These are phyloP conservation scores for Suhomyces canberraensis DNA, from an alignment of 805 yeast species.

Conservation along the genomic window DNA sequence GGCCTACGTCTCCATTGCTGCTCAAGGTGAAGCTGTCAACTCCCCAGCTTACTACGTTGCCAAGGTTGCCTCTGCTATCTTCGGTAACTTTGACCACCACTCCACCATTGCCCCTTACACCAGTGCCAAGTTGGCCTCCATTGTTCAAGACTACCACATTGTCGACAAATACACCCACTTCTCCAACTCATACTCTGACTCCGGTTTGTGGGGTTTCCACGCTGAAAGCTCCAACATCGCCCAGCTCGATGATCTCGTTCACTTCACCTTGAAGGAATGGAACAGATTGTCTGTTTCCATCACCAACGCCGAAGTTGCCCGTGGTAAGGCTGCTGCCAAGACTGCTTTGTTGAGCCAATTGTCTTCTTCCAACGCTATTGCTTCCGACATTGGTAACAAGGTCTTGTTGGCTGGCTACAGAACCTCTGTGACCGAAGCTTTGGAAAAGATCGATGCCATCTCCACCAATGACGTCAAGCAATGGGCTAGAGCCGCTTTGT, in stretches of 20 bases:
- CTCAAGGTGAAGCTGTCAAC: conserved; percentile 60
- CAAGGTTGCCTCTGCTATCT: conserved; percentile 65
- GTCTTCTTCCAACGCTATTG: conserved; percentile 48
- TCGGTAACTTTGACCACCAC: conserved; percentile 52
- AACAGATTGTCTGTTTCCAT: conserved; percentile 75
- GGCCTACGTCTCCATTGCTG: conserved; percentile 77
- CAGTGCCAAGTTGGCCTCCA: conserved; percentile 68
- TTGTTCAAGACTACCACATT: conserved; percentile 68
- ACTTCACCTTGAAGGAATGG: conserved; percentile 84
- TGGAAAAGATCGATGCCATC: conserved; percentile 61
- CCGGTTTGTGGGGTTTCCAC: conserved; percentile 83
- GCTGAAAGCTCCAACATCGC: conserved; percentile 59
- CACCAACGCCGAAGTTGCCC: conserved; percentile 72
- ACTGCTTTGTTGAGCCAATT: conserved; percentile 53
- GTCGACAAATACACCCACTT: conserved; percentile 72
- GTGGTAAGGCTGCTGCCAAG: conserved; percentile 73
- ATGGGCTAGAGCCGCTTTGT: conserved; percentile 74
- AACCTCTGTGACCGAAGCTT: conserved; percentile 56
- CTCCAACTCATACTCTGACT: conserved; percentile 67
- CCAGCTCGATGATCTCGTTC: conserved; percentile 71
- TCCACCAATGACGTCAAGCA: conserved; percentile 55
- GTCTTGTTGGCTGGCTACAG: conserved; percentile 60
- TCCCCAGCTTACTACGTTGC: conserved; percentile 70
- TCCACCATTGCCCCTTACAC: conserved; percentile 48
- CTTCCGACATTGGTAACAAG: conserved; percentile 56